A percentile compares a stretch with the other conserved stretches of the same genome.
Conservation (phyloP, 176 grass and related monocot species). For the Musa itinerans region DNA sequence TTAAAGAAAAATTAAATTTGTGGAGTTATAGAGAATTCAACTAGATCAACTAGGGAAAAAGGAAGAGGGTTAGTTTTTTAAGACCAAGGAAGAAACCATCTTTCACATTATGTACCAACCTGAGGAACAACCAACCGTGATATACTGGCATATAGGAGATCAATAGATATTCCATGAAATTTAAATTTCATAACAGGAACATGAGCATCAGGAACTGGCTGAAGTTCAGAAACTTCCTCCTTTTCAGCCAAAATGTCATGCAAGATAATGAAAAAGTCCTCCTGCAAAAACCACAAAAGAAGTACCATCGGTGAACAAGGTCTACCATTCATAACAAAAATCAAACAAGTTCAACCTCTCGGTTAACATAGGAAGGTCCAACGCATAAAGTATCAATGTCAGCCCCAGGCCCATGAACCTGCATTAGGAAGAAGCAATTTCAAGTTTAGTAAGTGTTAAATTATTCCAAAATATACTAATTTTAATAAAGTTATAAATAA, state of each 20-base stretch:
- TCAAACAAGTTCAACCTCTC: constrained; percentile 50
- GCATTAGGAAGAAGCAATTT: constrained; percentile 7
- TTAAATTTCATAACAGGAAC: constrained; percentile 99
- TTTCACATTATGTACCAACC: constrained; percentile 26
- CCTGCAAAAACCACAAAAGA: constrained; percentile 40
- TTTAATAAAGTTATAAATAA: background rate
- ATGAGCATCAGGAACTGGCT: constrained; percentile 92
- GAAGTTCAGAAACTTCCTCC: constrained; percentile 73
- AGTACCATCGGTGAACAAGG: constrained; percentile 7
- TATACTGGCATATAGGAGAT: constrained; percentile 97
- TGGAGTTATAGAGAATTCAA: no score
- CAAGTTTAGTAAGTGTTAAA: background rate
- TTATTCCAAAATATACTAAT: background rate
- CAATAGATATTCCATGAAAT: constrained; percentile 89
- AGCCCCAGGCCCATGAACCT: constrained; percentile 94
- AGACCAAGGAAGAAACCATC: no score
- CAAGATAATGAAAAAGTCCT: constrained; percentile 91
- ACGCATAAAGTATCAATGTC: constrained; percentile 96
- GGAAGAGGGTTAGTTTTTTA: no score
- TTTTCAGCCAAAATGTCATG: constrained; percentile 68
- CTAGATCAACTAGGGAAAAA: no score
- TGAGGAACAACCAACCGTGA: constrained; percentile 74
- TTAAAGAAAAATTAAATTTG: no score
- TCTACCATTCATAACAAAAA: background rate
- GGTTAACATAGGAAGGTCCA: constrained; percentile 93